Evolutionary conservation across 257 asterid genomes (phyloP).

Genomic region (Solanum acaule): DNA sequence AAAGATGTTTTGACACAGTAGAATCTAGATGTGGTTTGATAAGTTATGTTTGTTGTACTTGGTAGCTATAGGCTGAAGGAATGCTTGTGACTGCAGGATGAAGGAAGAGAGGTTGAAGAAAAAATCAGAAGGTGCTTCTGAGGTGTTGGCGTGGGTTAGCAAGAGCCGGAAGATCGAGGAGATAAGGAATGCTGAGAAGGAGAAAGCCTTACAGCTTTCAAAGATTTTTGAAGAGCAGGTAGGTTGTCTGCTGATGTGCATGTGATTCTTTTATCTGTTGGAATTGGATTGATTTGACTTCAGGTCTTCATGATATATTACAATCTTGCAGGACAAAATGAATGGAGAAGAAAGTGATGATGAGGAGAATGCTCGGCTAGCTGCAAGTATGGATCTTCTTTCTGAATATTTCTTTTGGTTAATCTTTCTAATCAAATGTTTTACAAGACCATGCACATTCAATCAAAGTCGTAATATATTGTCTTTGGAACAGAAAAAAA

Average conservation of each 20-base stretch:
- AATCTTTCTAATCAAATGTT: neutral
- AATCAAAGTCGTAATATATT: neutral
- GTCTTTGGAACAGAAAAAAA: neutral
- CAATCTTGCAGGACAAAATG: conserved; percentile 65
- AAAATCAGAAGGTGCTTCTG: conserved; percentile 67
- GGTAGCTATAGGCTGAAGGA: neutral
- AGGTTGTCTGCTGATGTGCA: conserved; percentile 2
- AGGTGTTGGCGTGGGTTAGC: conserved; percentile 70
- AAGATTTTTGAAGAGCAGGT: conserved; percentile 94
- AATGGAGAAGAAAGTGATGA: conserved; percentile 73
- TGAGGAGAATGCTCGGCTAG: conserved; percentile 32
- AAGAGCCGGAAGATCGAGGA: conserved; percentile 81
- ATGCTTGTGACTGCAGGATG: conserved; percentile 41
- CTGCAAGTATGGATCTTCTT: conserved; percentile 31
- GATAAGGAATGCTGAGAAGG: conserved; percentile 58
- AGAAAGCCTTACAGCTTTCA: conserved; percentile 78
- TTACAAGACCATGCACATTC: neutral
- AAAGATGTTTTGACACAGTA: neutral
- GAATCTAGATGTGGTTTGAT: neutral
- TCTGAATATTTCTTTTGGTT: neutral
- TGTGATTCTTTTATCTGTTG: neutral
- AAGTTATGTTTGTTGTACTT: neutral
- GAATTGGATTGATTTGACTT: neutral
- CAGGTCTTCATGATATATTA: neutral
- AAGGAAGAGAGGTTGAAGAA: conserved; percentile 72